These are phyloP conservation scores for Euphrasia arctica DNA, from an alignment of 305 asterid genomes.

Conservation along the genomic window DNA sequence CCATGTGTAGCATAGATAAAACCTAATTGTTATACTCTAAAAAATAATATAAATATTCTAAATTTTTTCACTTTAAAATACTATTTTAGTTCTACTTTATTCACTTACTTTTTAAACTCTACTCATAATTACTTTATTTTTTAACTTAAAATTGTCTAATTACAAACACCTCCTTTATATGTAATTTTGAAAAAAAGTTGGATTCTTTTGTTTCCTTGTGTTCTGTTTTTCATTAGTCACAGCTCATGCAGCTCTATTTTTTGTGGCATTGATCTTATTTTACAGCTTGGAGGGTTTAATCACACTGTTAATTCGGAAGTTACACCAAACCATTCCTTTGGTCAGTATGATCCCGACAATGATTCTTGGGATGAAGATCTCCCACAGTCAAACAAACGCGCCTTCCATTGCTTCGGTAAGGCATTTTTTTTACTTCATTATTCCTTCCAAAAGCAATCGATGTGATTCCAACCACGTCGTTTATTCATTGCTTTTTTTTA, in stretches of 20 bases:
- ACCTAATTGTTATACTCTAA: too few relatives aligned
- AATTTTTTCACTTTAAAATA: too few relatives aligned
- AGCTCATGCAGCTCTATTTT: conserved; percentile 1
- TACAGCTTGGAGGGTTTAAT: conserved; percentile 42
- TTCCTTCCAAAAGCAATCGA: background rate
- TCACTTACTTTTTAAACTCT: too few relatives aligned
- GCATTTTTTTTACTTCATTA: conserved; percentile 3
- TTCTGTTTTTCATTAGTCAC: background rate
- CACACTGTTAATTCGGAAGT: conserved; percentile 32
- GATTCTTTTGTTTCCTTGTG: background rate
- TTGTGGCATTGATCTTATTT: background rate
- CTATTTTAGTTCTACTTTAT: too few relatives aligned
- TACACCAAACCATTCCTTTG: conserved; percentile 27
- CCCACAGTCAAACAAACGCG: conserved; percentile 27
- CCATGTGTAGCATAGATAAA: too few relatives aligned
- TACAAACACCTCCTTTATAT: background rate
- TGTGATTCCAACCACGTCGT: background rate
- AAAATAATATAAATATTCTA: too few relatives aligned
- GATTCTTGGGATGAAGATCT: conserved; percentile 38
- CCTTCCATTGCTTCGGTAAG: conserved; percentile 48
- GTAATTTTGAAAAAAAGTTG: background rate
- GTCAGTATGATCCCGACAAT: conserved; percentile 40
- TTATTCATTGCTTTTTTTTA: background rate
- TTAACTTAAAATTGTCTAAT: too few relatives aligned
- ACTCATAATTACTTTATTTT: too few relatives aligned